Base-by-base conservation (phyloP, 768 basidiomycete species). In the Leucocoprinus sp. region DNA sequence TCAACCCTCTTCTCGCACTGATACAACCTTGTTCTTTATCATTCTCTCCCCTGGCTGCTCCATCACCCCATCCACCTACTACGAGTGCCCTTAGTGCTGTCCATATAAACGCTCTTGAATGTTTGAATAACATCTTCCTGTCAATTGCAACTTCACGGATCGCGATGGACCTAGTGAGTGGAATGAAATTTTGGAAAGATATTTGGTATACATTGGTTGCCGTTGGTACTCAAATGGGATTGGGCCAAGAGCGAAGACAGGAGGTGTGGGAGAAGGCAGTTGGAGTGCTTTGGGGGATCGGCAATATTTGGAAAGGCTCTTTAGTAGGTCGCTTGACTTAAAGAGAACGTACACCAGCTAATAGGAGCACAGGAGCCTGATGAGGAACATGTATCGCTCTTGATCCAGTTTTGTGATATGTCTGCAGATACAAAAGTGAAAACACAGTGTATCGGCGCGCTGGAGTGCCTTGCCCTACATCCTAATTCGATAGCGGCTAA, bases 261-360 rank as follows among this genome's bases (percentile, higher is more conserved):
- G 83, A 88, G 45, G 74, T 91, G 60, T 90, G 93, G 81, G 75
- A 84, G 44, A 71, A 83, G 38, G 83, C 78, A 8, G 70, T 85
- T 1, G 92, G 92, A 5, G 89, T 86, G 27, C 69, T 93, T 4
- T 93, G 91, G 91, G 91, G 90, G 17, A 63, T 92, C n/a, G 85
- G 82, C 4, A 77, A 75, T 45, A 68, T 90, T 12, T 88, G 84
- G 72, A 79, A 79, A 51, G 80, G 82, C 17, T 62, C 61, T 48
- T 51, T 93, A 52, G 88, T 88, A 57, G 47, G 72, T 49, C 14
- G 18, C 31, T 28, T 31, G 29, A 24, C 9, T 59, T 8, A 8
- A n/a, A 12, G 8, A 17, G 24, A 2, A 12, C 9, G 23, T 4
- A 23, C 24, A 17, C 7, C 33, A 9, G 6, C 29, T 35, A 36